Base-by-base conservation (phyloP, 2,329 filamentous ascomycete genomes). In the Penicillium sp. region DNA sequence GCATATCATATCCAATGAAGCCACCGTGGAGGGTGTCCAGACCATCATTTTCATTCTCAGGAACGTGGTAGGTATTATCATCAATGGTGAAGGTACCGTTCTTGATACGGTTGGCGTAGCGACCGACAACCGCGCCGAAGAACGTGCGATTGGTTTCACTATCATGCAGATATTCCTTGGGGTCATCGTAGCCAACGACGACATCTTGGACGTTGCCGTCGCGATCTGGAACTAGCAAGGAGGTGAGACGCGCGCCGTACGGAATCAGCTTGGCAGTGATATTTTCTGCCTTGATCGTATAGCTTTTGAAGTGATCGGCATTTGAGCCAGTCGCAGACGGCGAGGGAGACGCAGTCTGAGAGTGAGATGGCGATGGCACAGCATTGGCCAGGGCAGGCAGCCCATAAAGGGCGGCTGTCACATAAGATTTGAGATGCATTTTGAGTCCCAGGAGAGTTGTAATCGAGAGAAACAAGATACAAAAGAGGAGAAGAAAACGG, bases 101-200 rank as follows among this genome's bases (percentile, higher is more conserved):
- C 73, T 80, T 82, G 70, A 83, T 83, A 40, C 81, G 78, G 66
- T 83, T 83, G 56, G 81, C 81, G 70, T 83, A 83, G 48, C 81
- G 77, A 56, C 81, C 81, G 15, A 81, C 79, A 6, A 80, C 69
- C 2, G 79, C 69, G 19, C 79, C 79, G 59, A 80, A 80, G 69
- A 72, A 81, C 49, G 77, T 81, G 64, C 80, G 77, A 48, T 77
- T 77, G 33, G 77, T 80, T 59, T 77, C 65, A 9, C 74, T 75
- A 61, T 82, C 80, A 27, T 71, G 69, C 48, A 79, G 60, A 64
- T 82, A 79, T 59, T 76, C 62, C 21, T 69, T 69, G 3, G 76
- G 71, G 59, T 80, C 72, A 59, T 83, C 81, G 54, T 81, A 83
- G 41, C 81, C 81, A 8, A 82, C 72, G 17, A 77, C 74, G 33